Evolutionary conservation across 1,139 yeast genomes (phyloP), one percentile per base, ranked within the genome.

Genomic region (Yamadazyma kanchanaburiensis): DNA sequence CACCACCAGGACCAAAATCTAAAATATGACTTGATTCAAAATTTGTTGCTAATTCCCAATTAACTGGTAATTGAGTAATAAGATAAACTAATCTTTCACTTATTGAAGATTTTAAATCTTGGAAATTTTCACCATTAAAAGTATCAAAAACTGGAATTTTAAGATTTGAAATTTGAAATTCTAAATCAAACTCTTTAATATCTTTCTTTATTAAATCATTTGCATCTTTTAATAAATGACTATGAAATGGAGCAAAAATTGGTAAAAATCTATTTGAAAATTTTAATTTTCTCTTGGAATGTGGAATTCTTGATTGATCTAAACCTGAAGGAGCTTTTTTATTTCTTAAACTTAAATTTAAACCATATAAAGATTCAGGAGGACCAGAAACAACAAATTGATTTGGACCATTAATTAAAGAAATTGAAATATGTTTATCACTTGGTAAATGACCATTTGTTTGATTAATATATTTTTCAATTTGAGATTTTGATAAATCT

Each of bases 1-100:
- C 80, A 48, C 97, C 98, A 62, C 99, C 98, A 39, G 98, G 99
- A 54, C 99, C 99, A 51, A 91, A 91, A 62, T 91, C 99, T 45
- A 91, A 63, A 47, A 91, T 76, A 58, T 94, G 98, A 31, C 96
- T 84, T 17, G 94, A 75, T 33, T 73, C 54, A 56, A 86, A 86
- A 43, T 75, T 60, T 30, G 96, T 89, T 21, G 98, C 94, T 21
- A 49, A 47, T 65, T 91, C 97, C 99, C 99, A 91, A 64, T 86
- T 74, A 42, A 91, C 99, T 26, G 95, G 88, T 53, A 85, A 74
- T 52, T 80, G 81, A 34, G 94, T 87, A 53, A 91, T 89, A 52
- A 89, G 82, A 55, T 77, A 78, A 36, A 85, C 72, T 53, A 96
- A 77, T 33, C 74, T 69, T 25, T 76, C 72, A 38, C 58, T 47